phyloP scores from a whole-genome alignment of 495 filamentous ascomycete genomes.

The Immersiella caudata region DNA sequence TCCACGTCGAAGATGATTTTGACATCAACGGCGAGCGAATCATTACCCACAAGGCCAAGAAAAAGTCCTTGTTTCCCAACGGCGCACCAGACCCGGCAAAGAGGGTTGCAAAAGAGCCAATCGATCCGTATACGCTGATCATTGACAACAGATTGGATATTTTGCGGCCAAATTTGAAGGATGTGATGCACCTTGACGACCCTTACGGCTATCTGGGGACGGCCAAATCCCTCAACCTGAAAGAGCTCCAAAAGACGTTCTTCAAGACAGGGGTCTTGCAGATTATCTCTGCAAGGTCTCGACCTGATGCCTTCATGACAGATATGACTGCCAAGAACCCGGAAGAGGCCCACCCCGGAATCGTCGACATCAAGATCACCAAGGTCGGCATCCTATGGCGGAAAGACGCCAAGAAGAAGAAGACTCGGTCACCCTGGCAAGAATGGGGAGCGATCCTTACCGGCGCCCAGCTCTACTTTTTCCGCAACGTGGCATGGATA shows the following conservation, averaged over 20 bases:
- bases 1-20: conserved; percentile 89
- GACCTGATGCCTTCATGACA: conserved; percentile 92
- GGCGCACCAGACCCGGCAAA: conserved; percentile 64
- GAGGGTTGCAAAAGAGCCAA: conserved; percentile 73
- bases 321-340: conserved; percentile 82
- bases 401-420: conserved; percentile 93
- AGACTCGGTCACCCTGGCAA: conserved; percentile 93
- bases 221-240: conserved; percentile 69
- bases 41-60: conserved; percentile 65
- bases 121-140: conserved; percentile 94
- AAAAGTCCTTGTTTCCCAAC: conserved; percentile 72
- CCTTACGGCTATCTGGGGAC: conserved; percentile 87
- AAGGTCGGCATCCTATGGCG: conserved; percentile 96
- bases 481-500: conserved; percentile 90
- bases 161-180: conserved; percentile 80
- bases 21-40: conserved; percentile 78
- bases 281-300: conserved; percentile 88
- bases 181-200: conserved; percentile 90
- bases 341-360: conserved; percentile 82
- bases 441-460: conserved; percentile 98
- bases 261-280: conserved; percentile 89
- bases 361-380: conserved; percentile 96
- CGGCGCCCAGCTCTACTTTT: conserved; percentile 94
- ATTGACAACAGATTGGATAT: conserved; percentile 83
- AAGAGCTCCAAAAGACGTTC: conserved; percentile 80